Base-by-base conservation (phyloP, 2,329 filamentous ascomycete genomes). In the Trichoderma hamatum region DNA sequence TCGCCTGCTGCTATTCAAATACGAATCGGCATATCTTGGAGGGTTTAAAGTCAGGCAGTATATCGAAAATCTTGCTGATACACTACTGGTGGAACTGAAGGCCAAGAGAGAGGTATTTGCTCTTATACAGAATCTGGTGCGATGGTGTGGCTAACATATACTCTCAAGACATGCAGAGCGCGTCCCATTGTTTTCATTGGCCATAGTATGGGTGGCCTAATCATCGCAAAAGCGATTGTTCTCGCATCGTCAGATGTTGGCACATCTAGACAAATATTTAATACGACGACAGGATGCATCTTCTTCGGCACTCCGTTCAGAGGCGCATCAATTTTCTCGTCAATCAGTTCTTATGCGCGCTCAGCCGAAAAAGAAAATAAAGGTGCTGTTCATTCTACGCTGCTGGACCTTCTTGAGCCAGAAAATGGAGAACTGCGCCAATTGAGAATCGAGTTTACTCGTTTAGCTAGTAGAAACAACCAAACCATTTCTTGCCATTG, bases 131-230 rank as follows among this genome's bases (percentile, higher is more conserved):
- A 19, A 28, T 11, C 14, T 26, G 7, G 13, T 7, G 30, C 30
- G 30, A 5, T 7, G 9, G 1, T 7, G 5, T 30, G 30, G 9
- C 30, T 30, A 5, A 30, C 30, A 30, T 30, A 30, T 6, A 7
- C 5, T 13, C 19, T 19, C 9, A 26, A 14, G n/a, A 5, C 32
- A 7, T 69, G 67, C 24, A 61, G 60, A 54, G 19, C 61, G 26
- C 62, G 68, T 5, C 81, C 82, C 1, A 80, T 83, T 11, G 77
- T 82, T 0, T 81, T 83, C 43, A 79, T 83, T 16, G 81, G 80
- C 0, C 81, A 82, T 46, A 81, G 80, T 24, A 83, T 83, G 81
- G 81, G 81, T 10, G 81, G 81, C 7, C 73, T 83, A 6, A 81
- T 83, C 1, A 76, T 83, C 36, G 80, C 81, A 13, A 82, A 83